Evolutionary conservation across 2,329 filamentous ascomycete species (phyloP).

Genomic region (Cercospora brassicicola): DNA sequence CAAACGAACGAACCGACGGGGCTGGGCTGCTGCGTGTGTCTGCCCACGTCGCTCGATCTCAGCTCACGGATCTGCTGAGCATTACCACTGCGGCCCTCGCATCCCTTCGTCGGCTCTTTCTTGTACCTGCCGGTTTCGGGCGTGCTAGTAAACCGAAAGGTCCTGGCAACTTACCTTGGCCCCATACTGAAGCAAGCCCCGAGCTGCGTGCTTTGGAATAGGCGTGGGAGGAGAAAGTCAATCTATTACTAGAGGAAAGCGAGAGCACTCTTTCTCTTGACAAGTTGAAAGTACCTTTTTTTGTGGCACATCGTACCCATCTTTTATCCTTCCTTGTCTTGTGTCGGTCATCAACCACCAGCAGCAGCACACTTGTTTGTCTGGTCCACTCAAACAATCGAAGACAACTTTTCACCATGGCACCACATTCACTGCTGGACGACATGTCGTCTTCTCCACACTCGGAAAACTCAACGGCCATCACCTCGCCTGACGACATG

Average conservation of each 20-base stretch:
- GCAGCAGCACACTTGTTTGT: neutral
- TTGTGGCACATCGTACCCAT: neutral
- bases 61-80: neutral
- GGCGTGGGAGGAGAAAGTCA: neutral
- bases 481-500: constrained; percentile 24
- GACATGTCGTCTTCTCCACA: constrained; percentile 15
- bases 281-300: neutral
- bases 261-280: neutral
- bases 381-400: neutral
- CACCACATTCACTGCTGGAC: constrained; percentile 26
- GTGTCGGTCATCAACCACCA: neutral
- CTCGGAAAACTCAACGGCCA: constrained; percentile 14
- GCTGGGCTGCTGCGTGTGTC: neutral
- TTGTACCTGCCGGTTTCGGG: constrained; percentile 9
- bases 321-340: neutral
- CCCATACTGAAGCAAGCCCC: neutral
- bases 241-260: neutral
- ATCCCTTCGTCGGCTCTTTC: neutral
- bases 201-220: neutral
- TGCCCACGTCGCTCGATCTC: neutral
- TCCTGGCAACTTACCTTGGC: constrained; percentile 5
- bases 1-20: neutral
- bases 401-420: constrained; percentile 20
- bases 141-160: neutral
- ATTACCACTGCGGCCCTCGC: neutral